Conservation (phyloP, 106 monocot species). For the Triglochin maritima region DNA sequence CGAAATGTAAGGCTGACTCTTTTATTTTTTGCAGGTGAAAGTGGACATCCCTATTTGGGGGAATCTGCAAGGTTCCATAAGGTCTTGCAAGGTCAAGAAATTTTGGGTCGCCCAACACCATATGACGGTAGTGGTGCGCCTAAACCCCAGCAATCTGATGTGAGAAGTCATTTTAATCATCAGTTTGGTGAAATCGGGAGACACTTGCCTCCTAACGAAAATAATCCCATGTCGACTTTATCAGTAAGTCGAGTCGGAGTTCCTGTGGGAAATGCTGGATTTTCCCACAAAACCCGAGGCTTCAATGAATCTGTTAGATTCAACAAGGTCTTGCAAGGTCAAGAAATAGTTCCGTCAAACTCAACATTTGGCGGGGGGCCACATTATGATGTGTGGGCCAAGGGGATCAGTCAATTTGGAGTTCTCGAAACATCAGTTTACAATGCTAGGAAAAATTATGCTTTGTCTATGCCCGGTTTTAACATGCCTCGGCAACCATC, state of each 20-base stretch:
- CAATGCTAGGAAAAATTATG: background rate
- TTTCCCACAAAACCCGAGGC: slow-evolving; percentile 42
- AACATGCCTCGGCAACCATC: background rate
- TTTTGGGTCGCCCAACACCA: slow-evolving; percentile 10
- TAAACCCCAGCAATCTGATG: background rate
- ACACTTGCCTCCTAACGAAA: slow-evolving; percentile 11
- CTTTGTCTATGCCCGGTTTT: background rate
- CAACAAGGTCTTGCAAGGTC: slow-evolving; percentile 99
- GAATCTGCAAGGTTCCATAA: slow-evolving; percentile 24
- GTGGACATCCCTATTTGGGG: slow-evolving; percentile 13
- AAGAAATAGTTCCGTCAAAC: slow-evolving; percentile 55
- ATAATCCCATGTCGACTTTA: slow-evolving; percentile 11
- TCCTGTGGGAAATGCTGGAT: slow-evolving; percentile 26
- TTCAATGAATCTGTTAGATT: slow-evolving; percentile 69
- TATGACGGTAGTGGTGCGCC: slow-evolving; percentile 1
- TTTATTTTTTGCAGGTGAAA: slow-evolving; percentile 4
- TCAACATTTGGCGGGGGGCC: slow-evolving; percentile 15
- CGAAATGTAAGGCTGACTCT: background rate
- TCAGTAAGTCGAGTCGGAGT: slow-evolving; percentile 20
- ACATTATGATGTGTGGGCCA: background rate
- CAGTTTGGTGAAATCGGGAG: slow-evolving; percentile 28
- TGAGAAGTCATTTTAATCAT: slow-evolving; percentile 10
- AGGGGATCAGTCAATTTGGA: slow-evolving; percentile 3
- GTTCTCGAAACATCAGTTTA: background rate
- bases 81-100: slow-evolving; percentile 44